Evolutionary conservation across 176 grass and related monocot genomes (phyloP).

Genomic region (Thinopyrum elongatum): DNA sequence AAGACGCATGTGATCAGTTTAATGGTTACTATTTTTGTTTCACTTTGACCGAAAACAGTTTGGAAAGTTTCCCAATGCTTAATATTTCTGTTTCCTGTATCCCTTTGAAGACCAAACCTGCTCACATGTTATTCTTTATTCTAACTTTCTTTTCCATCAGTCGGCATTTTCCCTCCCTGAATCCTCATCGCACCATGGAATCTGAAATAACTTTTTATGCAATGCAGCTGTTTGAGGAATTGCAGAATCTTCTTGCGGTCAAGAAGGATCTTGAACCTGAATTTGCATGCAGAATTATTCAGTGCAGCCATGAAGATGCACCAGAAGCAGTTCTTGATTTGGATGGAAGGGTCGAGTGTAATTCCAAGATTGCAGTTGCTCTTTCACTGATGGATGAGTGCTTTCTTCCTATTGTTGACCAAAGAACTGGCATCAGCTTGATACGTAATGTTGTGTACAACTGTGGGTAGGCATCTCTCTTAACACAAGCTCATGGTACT

Average conservation of each 20-base stretch:
- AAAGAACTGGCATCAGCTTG: conserved; percentile 92
- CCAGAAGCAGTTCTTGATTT: conserved; percentile 39
- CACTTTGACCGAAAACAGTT: background rate
- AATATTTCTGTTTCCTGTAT: background rate
- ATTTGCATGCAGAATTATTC: conserved; percentile 78
- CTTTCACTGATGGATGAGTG: conserved; percentile 94
- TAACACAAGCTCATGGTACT: conserved; percentile 8
- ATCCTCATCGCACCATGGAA: background rate
- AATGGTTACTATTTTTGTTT: background rate
- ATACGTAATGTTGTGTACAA: conserved; percentile 89
- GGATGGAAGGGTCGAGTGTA: conserved; percentile 64
- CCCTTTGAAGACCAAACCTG: background rate
- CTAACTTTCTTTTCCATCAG: conserved; percentile 1
- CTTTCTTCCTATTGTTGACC: conserved; percentile 89
- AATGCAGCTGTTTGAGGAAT: conserved; percentile 65
- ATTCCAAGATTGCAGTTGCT: conserved; percentile 86
- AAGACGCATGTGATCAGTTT: background rate
- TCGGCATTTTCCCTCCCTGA: background rate
- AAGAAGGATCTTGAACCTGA: conserved; percentile 77
- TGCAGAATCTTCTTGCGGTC: conserved; percentile 70
- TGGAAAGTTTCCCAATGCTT: background rate
- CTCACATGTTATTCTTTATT: background rate
- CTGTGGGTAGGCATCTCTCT: conserved; percentile 80
- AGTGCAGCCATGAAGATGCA: conserved; percentile 59
- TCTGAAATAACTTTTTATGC: conserved; percentile 20